Evolutionary conservation across 176 grass and related monocot genomes (phyloP), one percentile per base, ranked within the genome.

Genomic region (Typha latifolia): DNA sequence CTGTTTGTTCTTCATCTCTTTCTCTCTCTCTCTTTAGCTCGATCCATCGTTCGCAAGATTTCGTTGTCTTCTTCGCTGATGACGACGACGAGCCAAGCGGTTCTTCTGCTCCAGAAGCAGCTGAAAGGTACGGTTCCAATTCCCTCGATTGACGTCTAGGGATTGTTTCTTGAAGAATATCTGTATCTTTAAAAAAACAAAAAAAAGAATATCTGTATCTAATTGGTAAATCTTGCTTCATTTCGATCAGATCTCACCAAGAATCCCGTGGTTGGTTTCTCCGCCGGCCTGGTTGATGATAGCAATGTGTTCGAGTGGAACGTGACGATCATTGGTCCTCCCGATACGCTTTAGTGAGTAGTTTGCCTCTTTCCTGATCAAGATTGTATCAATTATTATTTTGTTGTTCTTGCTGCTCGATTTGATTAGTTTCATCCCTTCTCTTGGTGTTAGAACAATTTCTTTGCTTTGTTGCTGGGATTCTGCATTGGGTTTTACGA

Each of bases 321-420:
- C 77, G 90, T 91, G 80, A 96, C 84, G 75, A 88, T 96, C 82
- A 96, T 96, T 79, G 91, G 91, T 23, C 91, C 91, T 57, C 91
- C 87, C 0, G 91, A 96, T 5, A 96, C 91, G 51, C 80, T 96
- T 10, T 96, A 96, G 91, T 96, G 91, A 91, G 91, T 85, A 22
- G 9, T 79, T 72, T 68, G 32, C 29, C 65, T 27, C 48, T 56
- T 66, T 6, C 5, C 12, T 27, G 55, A 68, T 29, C 32, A 8
- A 21, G 77, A 72, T 67, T 49, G 23, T 74, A 12, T 49, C 20
- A 27, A 48, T 32, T 78, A 10, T 4, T 37, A 78, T 63, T 49
- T 71, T 76, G 14, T 37, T 37, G 34, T 37, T 37, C 34, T 37
- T 6, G 3, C 34, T 6, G 3, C 34, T 37, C 7, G 34, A 37